Evolutionary conservation across 805 yeast species (phyloP).

Genomic region (Metschnikowia gelsemii): DNA sequence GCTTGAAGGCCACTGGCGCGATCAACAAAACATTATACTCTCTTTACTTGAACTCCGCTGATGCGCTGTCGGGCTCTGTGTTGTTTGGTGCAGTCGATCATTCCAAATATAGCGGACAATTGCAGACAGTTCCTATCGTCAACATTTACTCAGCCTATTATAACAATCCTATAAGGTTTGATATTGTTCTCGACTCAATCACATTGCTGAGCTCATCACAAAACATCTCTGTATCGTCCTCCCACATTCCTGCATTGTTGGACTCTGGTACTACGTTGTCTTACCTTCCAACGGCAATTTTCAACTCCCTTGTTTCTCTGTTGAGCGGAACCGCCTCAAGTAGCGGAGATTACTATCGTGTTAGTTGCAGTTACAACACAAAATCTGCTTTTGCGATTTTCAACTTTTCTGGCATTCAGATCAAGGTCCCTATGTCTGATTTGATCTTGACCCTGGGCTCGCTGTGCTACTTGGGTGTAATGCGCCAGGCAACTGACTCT

Average conservation of each 20-base stretch:
- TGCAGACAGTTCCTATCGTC: slow-evolving; percentile 42
- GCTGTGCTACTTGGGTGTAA: slow-evolving; percentile 29
- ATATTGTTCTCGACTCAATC: slow-evolving; percentile 48
- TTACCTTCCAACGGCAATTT: slow-evolving; percentile 43
- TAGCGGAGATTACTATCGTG: slow-evolving; percentile 6
- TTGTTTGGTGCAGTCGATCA: slow-evolving; percentile 46
- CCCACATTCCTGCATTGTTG: slow-evolving; percentile 24
- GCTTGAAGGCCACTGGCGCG: slow-evolving; percentile 56
- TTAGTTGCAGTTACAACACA: slow-evolving; percentile 14
- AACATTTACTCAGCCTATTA: slow-evolving; percentile 27
- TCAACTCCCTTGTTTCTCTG: slow-evolving; percentile 17
- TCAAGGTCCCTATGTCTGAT: slow-evolving; percentile 47
- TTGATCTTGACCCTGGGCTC: slow-evolving; percentile 23
- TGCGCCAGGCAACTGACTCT: slow-evolving; percentile 20
- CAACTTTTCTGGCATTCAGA: slow-evolving; percentile 55
- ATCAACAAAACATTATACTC: slow-evolving; percentile 60
- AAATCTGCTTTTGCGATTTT: slow-evolving; percentile 25
- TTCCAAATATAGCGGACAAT: slow-evolving; percentile 31
- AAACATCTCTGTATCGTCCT: slow-evolving; percentile 8
- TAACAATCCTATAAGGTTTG: slow-evolving; percentile 44
- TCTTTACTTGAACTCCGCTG: slow-evolving; percentile 49
- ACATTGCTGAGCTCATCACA: slow-evolving; percentile 16
- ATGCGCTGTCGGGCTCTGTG: slow-evolving; percentile 30
- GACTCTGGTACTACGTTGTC: slow-evolving; percentile 57
- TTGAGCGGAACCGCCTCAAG: slow-evolving; percentile 2